Conservation (phyloP, 140 eudicot species). For the Artemisia princeps region DNA sequence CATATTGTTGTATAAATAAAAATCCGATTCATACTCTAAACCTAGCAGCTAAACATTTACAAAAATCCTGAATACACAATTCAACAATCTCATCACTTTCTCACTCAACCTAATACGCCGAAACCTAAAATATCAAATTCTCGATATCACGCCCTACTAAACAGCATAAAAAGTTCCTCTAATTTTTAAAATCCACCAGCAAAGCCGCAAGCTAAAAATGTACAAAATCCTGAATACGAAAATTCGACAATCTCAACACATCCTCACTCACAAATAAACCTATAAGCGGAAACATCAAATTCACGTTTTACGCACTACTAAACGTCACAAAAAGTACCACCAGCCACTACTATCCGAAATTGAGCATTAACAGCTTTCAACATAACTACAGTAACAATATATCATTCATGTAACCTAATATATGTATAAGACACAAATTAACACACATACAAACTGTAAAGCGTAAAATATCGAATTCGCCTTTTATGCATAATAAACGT, state of each 20-base stretch:
- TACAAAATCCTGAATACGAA: too few relatives aligned
- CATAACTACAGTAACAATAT: neutral
- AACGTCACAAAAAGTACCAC: neutral
- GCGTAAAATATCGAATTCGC: neutral
- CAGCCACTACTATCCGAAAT: constrained; percentile 5
- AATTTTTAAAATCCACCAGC: neutral
- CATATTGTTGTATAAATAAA: constrained; percentile 4
- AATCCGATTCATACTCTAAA: neutral
- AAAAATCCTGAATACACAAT: neutral
- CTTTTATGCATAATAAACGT: too few relatives aligned
- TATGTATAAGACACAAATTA: neutral
- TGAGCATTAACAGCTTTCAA: neutral
- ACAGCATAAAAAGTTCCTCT: constrained; percentile 8
- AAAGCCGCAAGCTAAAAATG: too few relatives aligned
- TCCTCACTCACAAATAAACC: too few relatives aligned
- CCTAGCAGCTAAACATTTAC: constrained; percentile 6
- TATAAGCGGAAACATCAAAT: too few relatives aligned
- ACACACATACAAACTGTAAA: neutral
- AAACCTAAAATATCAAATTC: neutral
- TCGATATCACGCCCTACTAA: constrained; percentile 1
- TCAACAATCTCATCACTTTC: constrained; percentile 10
- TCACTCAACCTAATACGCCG: neutral
- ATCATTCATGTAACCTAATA: too few relatives aligned
- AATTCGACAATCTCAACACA: too few relatives aligned
- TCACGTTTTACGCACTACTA: too few relatives aligned